phyloP scores from a whole-genome alignment of 2,329 filamentous ascomycete genomes.

The Annulohypoxylon truncatum region DNA sequence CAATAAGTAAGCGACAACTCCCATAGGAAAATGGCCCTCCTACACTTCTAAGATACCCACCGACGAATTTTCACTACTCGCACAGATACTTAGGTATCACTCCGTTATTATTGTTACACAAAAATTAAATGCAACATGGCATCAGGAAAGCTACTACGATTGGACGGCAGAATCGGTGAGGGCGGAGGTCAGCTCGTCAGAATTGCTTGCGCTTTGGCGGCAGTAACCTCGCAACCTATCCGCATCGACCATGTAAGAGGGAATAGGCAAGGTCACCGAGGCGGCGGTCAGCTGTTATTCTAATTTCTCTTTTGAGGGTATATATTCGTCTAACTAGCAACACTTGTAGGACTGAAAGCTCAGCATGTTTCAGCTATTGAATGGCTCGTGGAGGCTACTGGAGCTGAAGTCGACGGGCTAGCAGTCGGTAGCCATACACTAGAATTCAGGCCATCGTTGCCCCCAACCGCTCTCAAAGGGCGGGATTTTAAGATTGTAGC shows the following conservation, averaged over 20 bases:
- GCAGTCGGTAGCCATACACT: conserved; percentile 62
- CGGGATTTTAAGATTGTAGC: conserved; percentile 63
- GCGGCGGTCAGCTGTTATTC: conserved; percentile 44
- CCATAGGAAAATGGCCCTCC: not conserved
- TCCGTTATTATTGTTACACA: not conserved
- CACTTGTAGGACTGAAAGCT: conserved; percentile 64
- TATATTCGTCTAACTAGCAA: conserved; percentile 17
- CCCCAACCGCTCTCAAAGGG: conserved; percentile 54
- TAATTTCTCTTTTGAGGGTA: not conserved
- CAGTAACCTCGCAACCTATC: conserved; percentile 65
- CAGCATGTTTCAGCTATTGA: conserved; percentile 69
- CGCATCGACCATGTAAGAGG: conserved; percentile 66
- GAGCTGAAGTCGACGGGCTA: conserved; percentile 63
- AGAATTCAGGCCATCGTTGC: conserved; percentile 58
- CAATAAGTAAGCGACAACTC: not conserved
- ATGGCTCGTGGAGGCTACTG: conserved; percentile 64
- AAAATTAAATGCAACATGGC: conserved; percentile 21
- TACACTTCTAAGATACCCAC: not conserved
- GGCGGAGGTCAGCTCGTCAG: conserved; percentile 72
- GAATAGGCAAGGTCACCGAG: conserved; percentile 57
- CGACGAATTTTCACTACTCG: not conserved
- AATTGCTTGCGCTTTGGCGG: conserved; percentile 66
- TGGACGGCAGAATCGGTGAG: conserved; percentile 69
- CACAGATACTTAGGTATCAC: no score
- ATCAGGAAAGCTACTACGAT: conserved; percentile 50